Base-by-base conservation (phyloP, 768 basidiomycete species). In the Sistotremastrum niveocremeum region DNA sequence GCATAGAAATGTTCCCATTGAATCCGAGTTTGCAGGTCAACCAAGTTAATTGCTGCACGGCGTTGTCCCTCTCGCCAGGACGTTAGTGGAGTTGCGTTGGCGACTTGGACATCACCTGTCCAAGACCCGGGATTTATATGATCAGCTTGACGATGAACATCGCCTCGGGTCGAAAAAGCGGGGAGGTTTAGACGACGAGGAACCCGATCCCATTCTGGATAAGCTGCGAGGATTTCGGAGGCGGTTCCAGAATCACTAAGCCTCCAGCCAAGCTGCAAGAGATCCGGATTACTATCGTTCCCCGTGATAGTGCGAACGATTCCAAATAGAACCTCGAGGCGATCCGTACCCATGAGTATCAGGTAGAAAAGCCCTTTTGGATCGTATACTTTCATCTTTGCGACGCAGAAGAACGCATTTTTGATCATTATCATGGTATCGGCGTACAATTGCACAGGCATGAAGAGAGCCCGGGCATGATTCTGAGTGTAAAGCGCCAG, bases 161-260 rank as follows among this genome's bases (percentile, higher is more conserved):
- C 38, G 32, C 11, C 39, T 28, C 9, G 34, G n/a, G 11, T 32
- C 10, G 28, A 33, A 28, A 47, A 4, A 48, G 53, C 11, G 34
- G 32, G 4, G 10, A 67, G 51, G 43, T 59, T 57, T 3, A 70
- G 57, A 0, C 61, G 58, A 3, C 59, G 59, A 12, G 65, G 64
- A 5, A 54, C 38, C 1, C 57, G 52, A 45, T 68, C 68, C 66
- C 67, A 70, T 3, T 68, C 51, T 1, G 66, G 66, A 47, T 63
- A 54, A 41, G 56, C 47, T 1, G 57, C 62, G 6, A 68, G 59
- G n/a, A 70, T 69, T n/a, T 52, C 60, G 0, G 57, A 46, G 1
- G 62, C 56, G 37, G 67, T 60, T 0, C 57, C 60, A 0, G 63
- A 57, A 7, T 60, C 61, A 28, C 60, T 50, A 3, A 64, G 45